Base-by-base conservation (phyloP, 768 basidiomycete species). In the Rhodotorula sphaerocarpa region DNA sequence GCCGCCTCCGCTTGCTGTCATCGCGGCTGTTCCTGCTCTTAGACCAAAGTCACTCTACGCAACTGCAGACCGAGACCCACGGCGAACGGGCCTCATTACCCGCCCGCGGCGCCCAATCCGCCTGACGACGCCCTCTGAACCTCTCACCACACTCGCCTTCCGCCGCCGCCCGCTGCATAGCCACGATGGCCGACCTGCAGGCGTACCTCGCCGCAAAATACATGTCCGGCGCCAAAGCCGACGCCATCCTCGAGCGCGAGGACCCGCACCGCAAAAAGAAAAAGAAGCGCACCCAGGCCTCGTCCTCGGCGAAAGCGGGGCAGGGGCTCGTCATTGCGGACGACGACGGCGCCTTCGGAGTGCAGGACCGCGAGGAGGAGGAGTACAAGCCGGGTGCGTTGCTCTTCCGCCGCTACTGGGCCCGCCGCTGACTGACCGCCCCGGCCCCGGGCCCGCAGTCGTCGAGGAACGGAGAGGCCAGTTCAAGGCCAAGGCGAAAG, bases 171-270 rank as follows among this genome's bases (percentile, higher is more conserved):
- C n/a, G n/a, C n/a, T n/a, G n/a, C n/a, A n/a, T n/a, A n/a, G n/a
- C n/a, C n/a, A n/a, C n/a, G n/a, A 51, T 51, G 50, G 25, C 31
- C 50, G 67, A 69, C 52, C 59, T 92, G 78, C 85, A 90, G 74
- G 79, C 87, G 28, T 92, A 92, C 74, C 81, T 92, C 23, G 89
- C 89, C 0, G 82, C 85, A 67, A 89, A 88, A 66, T 97, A 97
- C 78, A 93, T 96, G 91, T 85, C 90, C 9, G 93, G 93, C 1
- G 84, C 89, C 0, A 97, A 96, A 72, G 90, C 92, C 3, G 93
- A 96, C 70, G 91, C 90, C 10, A 97, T 97, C 66, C 80, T 96
- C 12, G 79, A 90, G 6, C 82, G 83, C 48, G 75, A 81, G 25
- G 70, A 70, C 18, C 60, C 53, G 2, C 44, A 70, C 1, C 80